Conservation (phyloP, 2,329 filamentous ascomycete species). For the Venturia aucupariae region DNA sequence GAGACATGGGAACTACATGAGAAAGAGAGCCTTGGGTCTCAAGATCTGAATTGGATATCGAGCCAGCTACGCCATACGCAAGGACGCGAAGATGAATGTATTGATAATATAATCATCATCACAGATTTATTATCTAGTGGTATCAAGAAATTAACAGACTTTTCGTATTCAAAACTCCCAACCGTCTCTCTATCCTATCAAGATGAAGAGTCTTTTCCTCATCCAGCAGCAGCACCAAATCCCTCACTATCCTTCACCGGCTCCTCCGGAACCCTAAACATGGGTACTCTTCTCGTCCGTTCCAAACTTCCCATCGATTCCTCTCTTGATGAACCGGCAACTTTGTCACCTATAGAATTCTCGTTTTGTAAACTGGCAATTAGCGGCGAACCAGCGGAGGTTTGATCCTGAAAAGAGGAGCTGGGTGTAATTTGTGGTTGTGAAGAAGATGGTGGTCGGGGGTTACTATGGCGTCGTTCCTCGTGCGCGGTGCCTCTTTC, state of each 20-base stretch:
- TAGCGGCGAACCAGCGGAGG: not conserved
- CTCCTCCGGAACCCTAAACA: slow-evolving; percentile 35
- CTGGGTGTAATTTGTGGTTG: not conserved
- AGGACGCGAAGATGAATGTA: no score
- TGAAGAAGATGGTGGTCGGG: not conserved
- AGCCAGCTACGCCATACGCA: no score
- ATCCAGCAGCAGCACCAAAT: slow-evolving; percentile 2
- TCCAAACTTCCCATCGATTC: not conserved
- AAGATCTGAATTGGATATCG: no score
- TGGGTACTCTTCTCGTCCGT: slow-evolving; percentile 27
- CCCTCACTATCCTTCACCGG: slow-evolving; percentile 32
- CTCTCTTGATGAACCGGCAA: not conserved
- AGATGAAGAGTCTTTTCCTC: not conserved
- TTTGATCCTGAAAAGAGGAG: not conserved
- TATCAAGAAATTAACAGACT: not conserved
- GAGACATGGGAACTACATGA: no score
- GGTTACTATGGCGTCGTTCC: slow-evolving; percentile 1
- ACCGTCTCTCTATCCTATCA: not conserved
- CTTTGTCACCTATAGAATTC: not conserved
- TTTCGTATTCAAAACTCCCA: not conserved
- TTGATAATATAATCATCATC: no score
- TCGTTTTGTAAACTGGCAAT: not conserved
- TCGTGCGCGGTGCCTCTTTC: not conserved
- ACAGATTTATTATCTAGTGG: no score
- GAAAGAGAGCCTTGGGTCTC: no score